These are phyloP conservation scores for Macrocystidia cucumis DNA, from an alignment of 1,284 basidiomycete species.

Conservation along the genomic window DNA sequence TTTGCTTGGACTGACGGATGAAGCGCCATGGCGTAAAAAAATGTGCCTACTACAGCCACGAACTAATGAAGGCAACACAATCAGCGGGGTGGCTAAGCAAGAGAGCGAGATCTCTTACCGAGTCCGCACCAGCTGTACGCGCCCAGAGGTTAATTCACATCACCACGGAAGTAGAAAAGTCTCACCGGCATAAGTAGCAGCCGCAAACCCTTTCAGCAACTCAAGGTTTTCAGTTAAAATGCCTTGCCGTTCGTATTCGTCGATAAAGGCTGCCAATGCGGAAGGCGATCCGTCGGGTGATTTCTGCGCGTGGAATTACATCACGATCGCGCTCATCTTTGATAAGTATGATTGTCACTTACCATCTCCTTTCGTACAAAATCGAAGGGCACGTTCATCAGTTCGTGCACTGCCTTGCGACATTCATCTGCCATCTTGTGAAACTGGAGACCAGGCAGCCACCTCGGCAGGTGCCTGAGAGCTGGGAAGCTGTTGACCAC, in stretches of 20 bases:
- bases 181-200: constrained; percentile 12
- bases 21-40: constrained; percentile 25
- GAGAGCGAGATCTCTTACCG: neutral
- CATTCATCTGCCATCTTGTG: constrained; percentile 18
- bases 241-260: constrained; percentile 11
- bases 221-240: constrained; percentile 11
- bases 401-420: constrained; percentile 16
- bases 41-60: constrained; percentile 15
- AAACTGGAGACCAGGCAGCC: constrained; percentile 26
- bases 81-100: neutral
- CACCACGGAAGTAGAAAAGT: constrained; percentile 5
- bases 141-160: neutral
- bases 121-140: constrained; percentile 7
- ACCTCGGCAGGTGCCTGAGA: constrained; percentile 22
- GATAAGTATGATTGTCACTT: neutral
- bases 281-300: constrained; percentile 16
- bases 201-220: constrained; percentile 15
- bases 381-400: constrained; percentile 20
- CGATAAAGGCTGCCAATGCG: constrained; percentile 16
- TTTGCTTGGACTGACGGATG: constrained; percentile 24
- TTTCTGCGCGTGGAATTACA: neutral
- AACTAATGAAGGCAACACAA: constrained; percentile 9
- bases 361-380: constrained; percentile 25
- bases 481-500: constrained; percentile 16
- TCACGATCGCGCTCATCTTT: too few relatives aligned